Evolutionary conservation across 2,329 filamentous ascomycete species (phyloP).

Genomic region (Zasmidium angulare): DNA sequence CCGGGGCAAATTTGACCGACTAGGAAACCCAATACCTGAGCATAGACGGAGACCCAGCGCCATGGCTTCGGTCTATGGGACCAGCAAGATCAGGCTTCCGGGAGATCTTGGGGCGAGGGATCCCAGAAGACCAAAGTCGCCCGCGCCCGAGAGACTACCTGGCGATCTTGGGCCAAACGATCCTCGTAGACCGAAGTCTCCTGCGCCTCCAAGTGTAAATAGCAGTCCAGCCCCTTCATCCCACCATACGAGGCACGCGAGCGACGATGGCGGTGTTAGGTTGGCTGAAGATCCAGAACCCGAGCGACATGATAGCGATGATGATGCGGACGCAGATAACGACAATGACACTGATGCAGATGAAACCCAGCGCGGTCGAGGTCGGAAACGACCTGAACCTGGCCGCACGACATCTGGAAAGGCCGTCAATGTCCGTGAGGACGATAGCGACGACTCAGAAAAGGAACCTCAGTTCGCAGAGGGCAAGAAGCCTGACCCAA

Average conservation of each 20-base stretch:
- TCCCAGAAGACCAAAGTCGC: slow-evolving; percentile 34
- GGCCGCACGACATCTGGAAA: slow-evolving; percentile 36
- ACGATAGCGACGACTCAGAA: slow-evolving; percentile 32
- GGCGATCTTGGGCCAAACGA: slow-evolving; percentile 36
- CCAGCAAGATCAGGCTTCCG: slow-evolving; percentile 31
- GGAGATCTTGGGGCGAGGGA: slow-evolving; percentile 38
- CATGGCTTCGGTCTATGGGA: slow-evolving; percentile 33
- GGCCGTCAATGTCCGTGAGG: slow-evolving; percentile 30
- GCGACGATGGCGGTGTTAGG: slow-evolving; percentile 26
- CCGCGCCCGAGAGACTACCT: slow-evolving; percentile 28
- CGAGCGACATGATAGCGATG: slow-evolving; percentile 29
- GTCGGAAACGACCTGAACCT: slow-evolving; percentile 35
- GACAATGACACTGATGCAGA: slow-evolving; percentile 36
- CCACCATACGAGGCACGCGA: slow-evolving; percentile 24
- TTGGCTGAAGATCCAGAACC: slow-evolving; percentile 30
- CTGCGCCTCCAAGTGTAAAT: slow-evolving; percentile 23
- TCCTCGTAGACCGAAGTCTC: slow-evolving; percentile 24
- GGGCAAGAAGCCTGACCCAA: slow-evolving; percentile 34
- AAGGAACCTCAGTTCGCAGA: slow-evolving; percentile 17
- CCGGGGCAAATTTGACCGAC: slow-evolving; percentile 28
- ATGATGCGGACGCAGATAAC: slow-evolving; percentile 34
- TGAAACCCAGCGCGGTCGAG: slow-evolving; percentile 31
- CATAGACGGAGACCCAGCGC: slow-evolving; percentile 25
- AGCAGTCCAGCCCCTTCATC: slow-evolving; percentile 29
- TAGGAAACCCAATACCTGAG: slow-evolving; percentile 33